Evolutionary conservation across 345 rosid genomes (phyloP).

Genomic region (Excoecaria cochinchinensis): DNA sequence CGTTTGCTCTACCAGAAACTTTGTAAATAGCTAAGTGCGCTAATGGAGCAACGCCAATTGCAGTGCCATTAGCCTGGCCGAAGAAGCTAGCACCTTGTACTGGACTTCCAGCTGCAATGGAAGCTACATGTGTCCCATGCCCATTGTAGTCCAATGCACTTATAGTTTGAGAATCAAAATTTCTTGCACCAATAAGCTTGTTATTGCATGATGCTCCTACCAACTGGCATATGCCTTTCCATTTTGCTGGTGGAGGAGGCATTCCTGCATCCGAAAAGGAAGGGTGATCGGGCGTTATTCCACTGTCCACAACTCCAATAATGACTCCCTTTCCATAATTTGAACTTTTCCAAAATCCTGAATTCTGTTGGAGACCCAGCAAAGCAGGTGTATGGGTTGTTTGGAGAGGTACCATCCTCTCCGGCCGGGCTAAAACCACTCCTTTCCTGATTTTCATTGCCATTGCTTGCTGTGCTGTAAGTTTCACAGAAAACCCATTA

Average conservation of each 20-base stretch:
- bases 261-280: too few species aligned
- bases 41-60: slow-evolving; percentile 32
- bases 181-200: slow-evolving; percentile 24
- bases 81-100: slow-evolving; percentile 24
- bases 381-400: too few species aligned
- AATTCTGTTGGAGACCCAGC: too few species aligned
- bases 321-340: too few species aligned
- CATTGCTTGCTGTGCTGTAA: too few species aligned
- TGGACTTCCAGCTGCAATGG: slow-evolving; percentile 51
- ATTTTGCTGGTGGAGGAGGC: slow-evolving; percentile 11
- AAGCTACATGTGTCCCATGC: slow-evolving; percentile 29
- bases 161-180: not conserved
- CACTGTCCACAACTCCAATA: too few species aligned
- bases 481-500: too few species aligned
- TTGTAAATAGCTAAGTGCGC: slow-evolving; percentile 64
- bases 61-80: slow-evolving; percentile 61
- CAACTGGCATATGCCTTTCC: slow-evolving; percentile 30
- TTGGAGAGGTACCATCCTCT: too few species aligned
- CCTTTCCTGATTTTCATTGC: too few species aligned
- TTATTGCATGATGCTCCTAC: slow-evolving; percentile 19
- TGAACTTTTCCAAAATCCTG: too few species aligned
- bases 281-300: too few species aligned
- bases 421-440: too few species aligned
- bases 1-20: slow-evolving; percentile 14
- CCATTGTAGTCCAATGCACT: slow-evolving; percentile 6